phyloP scores from a whole-genome alignment of 306 rosid genomes.

The Sicyos baderoa region DNA sequence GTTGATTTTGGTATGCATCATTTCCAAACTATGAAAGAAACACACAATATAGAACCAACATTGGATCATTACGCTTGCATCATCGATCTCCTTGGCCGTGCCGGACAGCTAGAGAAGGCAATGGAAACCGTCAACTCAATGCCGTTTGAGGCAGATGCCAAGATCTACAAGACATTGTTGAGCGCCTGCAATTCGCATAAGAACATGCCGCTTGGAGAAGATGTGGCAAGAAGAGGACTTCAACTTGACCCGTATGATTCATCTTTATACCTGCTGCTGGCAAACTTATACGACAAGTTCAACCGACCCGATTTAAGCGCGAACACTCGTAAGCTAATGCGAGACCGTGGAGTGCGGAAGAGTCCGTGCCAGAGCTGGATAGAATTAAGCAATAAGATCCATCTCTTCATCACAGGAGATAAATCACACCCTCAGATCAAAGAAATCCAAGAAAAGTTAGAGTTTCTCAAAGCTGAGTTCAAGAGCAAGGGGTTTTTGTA shows the following conservation, averaged over 20 bases:
- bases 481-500: constrained; percentile 30
- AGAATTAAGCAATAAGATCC: constrained; percentile 38
- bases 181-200: constrained; percentile 48
- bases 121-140: constrained; percentile 42
- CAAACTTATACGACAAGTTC: constrained; percentile 47
- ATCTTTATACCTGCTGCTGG: constrained; percentile 46
- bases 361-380: constrained; percentile 44
- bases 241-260: constrained; percentile 54
- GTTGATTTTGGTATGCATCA: constrained; percentile 44
- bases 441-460: constrained; percentile 32
- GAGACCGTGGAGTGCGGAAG: constrained; percentile 49
- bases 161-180: constrained; percentile 49
- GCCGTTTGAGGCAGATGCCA: constrained; percentile 44
- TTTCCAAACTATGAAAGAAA: constrained; percentile 49
- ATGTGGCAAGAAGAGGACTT: constrained; percentile 51
- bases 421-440: constrained; percentile 27
- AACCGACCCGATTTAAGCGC: constrained; percentile 39
- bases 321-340: constrained; percentile 46
- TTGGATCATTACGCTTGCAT: constrained; percentile 48
- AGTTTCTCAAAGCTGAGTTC: constrained; percentile 32
- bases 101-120: constrained; percentile 57
- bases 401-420: constrained; percentile 41
- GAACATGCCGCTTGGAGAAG: constrained; percentile 50
- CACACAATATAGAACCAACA: constrained; percentile 34
- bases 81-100: constrained; percentile 55